Percentiles rank a stretch among this genome's conserved stretches.
Conservation (phyloP, 116 monocot species). For the Posidonia oceanica region DNA sequence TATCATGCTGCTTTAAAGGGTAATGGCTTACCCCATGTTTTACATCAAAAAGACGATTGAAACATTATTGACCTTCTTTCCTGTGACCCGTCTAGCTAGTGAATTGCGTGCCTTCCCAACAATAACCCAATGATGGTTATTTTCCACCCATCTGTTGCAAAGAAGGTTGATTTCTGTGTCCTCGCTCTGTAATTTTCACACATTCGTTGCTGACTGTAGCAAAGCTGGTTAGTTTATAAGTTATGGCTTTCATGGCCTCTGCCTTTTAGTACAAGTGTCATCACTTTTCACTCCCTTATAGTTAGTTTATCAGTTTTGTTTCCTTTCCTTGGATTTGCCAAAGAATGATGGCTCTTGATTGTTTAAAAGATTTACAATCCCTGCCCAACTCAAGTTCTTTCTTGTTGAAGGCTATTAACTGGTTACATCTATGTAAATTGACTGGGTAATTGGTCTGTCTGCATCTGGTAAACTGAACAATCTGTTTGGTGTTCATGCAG, state of each 20-base stretch:
- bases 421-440: neutral
- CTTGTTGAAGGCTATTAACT: neutral
- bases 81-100: neutral
- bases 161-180: neutral
- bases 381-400: neutral
- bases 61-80: constrained; percentile 12
- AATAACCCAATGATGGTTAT: neutral
- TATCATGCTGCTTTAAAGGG: constrained; percentile 90
- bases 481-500: constrained; percentile 63
- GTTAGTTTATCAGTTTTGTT: neutral
- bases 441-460: neutral
- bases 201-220: neutral
- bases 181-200: neutral
- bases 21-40: constrained; percentile 74
- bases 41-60: constrained; percentile 95
- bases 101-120: neutral
- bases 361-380: neutral
- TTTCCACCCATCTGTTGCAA: constrained; percentile 1
- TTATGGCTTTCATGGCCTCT: neutral
- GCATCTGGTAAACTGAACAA: constrained; percentile 23
- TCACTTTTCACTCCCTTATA: neutral
- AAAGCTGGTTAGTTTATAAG: neutral
- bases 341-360: neutral
- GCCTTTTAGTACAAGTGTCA: neutral
- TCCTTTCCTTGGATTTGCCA: neutral